Base-by-base conservation (phyloP, 2,329 filamentous ascomycete genomes). In the Neophaeococcomyces aloes region DNA sequence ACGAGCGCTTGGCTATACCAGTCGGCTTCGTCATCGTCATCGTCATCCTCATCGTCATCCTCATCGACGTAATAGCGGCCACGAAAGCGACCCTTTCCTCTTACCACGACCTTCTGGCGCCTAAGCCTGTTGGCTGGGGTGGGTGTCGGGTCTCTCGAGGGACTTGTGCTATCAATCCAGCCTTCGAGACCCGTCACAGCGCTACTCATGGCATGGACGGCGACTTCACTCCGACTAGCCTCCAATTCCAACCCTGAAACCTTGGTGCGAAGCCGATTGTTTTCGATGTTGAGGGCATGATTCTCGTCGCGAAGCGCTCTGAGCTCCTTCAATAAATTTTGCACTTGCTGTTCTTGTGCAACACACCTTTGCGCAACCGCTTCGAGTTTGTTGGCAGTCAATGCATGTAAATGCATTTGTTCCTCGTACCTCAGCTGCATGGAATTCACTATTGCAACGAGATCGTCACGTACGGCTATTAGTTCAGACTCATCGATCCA, bases 151-250 rank as follows among this genome's bases (percentile, higher is more conserved):
- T 13, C 7, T 17, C 43, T 38, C 38, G 38, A 30, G 17, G 50
- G 44, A n/a, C 45, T 35, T 33, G 53, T 45, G 46, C 35, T 50
- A 34, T 55, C 51, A 41, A 56, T 51, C 52, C 53, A 56, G 38
- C 54, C 54, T 45, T 56, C 53, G 14, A 56, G 32, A 15, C 54
- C 54, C 10, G 46, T 45, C 11, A 56, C 54, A 15, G 54, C 53
- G 36, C 51, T 54, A 18, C 51, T 54, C 54, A 56, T 56, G 29
- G 54, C 54, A 31, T 54, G 38, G 23, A 56, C 47, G 18, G 53
- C 53, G 11, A 49, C 42, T 23, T 56, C 46, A 33, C 47, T 53
- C 21, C 46, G 47, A 10, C 35, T 44, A 3, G 45, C 48, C 31
- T 55, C 50, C 4, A 34, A 32, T 29, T 45, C 44, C 11, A 44